Evolutionary conservation across 1,284 basidiomycete species (phyloP).

Genomic region (Ustilago hordei): DNA sequence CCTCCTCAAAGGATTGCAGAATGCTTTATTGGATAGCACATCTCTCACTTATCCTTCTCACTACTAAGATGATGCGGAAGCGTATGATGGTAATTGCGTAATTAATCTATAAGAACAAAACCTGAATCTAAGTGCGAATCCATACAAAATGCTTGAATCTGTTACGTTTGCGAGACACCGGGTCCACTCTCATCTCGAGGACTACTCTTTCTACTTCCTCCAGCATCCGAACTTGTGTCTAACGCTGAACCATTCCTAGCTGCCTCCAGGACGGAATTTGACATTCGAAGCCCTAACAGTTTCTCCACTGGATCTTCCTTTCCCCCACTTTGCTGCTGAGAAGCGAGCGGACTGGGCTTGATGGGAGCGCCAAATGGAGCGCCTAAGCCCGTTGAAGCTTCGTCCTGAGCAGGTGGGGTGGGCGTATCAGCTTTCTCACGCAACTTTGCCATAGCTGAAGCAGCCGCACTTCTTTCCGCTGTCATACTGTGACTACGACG

Average conservation of each 20-base stretch:
- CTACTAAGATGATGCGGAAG: background rate
- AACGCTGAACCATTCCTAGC: slow-evolving; percentile 28
- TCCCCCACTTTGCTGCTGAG: background rate
- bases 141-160: background rate
- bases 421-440: slow-evolving; percentile 28
- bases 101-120: too few species aligned
- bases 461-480: slow-evolving; percentile 44
- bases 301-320: slow-evolving; percentile 10
- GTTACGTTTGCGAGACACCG: background rate
- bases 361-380: slow-evolving; percentile 13
- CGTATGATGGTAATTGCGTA: too few species aligned
- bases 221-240: slow-evolving; percentile 27
- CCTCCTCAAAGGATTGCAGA: slow-evolving; percentile 16
- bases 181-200: slow-evolving; percentile 19
- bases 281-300: slow-evolving; percentile 21
- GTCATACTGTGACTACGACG: slow-evolving; percentile 34
- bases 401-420: slow-evolving; percentile 8
- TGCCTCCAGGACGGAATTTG: slow-evolving; percentile 16
- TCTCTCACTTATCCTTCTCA: background rate
- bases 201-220: slow-evolving; percentile 16
- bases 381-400: slow-evolving; percentile 1
- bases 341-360: slow-evolving; percentile 18
- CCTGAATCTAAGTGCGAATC: background rate
- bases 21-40: slow-evolving; percentile 15
- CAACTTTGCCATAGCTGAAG: slow-evolving; percentile 42